Percentiles rank a stretch among this genome's conserved stretches.
These are phyloP conservation scores for Heterobasidion irregulare DNA, from an alignment of 1,284 basidiomycete genomes.

Conservation along the genomic window DNA sequence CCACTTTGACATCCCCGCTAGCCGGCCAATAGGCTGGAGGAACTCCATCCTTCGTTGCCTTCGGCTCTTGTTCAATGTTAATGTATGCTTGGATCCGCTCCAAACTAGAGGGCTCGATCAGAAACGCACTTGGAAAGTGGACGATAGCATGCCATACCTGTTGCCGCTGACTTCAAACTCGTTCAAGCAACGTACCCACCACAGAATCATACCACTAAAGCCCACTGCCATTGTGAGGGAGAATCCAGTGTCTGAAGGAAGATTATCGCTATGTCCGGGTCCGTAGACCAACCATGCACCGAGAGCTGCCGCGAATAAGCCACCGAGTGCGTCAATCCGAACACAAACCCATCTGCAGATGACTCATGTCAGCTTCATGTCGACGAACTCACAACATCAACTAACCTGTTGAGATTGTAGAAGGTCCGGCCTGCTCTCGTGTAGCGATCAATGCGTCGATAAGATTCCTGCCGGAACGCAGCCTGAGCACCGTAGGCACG, in stretches of 20 bases:
- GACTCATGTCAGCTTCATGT: conserved; percentile 1
- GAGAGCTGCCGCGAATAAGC: conserved; percentile 41
- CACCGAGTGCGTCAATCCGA: conserved; percentile 42
- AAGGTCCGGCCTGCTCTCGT: conserved; percentile 36
- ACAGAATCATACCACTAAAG: conserved; percentile 48
- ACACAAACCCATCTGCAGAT: conserved; percentile 42
- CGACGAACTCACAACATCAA: neutral
- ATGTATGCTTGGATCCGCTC: conserved; percentile 73
- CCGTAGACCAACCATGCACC: conserved; percentile 47
- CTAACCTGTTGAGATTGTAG: conserved; percentile 47
- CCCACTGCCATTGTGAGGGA: conserved; percentile 45
- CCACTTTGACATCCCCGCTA: conserved; percentile 57
- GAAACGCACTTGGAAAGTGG: neutral
- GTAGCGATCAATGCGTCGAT: conserved; percentile 38
- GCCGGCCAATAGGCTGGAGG: conserved; percentile 79
- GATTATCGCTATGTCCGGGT: conserved; percentile 22
- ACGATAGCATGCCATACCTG: conserved; percentile 25
- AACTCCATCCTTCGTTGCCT: conserved; percentile 34
- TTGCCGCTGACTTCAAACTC: conserved; percentile 53
- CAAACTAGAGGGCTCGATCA: conserved; percentile 30
- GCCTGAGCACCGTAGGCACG: conserved; percentile 49
- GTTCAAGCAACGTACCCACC: conserved; percentile 44
- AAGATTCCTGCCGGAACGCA: conserved; percentile 36
- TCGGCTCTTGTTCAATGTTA: conserved; percentile 64
- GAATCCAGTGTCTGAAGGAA: conserved; percentile 39